Percentiles rank a stretch among this genome's conserved stretches.
Conservation (phyloP, 2,329 filamentous ascomycete genomes). For the Fusarium poae region DNA sequence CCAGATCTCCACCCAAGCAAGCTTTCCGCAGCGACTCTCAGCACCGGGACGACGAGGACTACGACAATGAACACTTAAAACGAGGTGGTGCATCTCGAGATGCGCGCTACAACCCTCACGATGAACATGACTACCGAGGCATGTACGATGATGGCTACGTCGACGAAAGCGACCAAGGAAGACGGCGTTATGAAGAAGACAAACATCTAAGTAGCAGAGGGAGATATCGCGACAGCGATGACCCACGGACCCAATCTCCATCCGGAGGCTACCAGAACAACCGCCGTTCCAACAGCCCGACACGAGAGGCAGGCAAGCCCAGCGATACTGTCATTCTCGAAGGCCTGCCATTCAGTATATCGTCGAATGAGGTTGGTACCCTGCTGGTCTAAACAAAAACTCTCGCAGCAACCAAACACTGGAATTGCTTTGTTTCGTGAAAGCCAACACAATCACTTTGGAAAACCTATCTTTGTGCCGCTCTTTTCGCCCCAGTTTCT, state of each 20-base stretch:
- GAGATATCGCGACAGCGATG: constrained; percentile 42
- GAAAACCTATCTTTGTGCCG: constrained; percentile 4
- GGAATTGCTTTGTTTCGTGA: constrained; percentile 17
- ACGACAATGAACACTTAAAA: constrained; percentile 46
- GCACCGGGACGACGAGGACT: constrained; percentile 45
- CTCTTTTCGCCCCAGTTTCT: constrained; percentile 12
- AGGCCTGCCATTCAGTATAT: constrained; percentile 63
- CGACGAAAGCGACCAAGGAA: constrained; percentile 44
- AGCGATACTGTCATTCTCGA: constrained; percentile 68
- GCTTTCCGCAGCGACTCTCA: constrained; percentile 53
- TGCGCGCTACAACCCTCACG: constrained; percentile 46
- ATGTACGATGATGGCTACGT: constrained; percentile 58
- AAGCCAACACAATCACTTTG: constrained; percentile 23
- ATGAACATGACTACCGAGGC: constrained; percentile 53
- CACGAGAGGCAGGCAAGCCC: constrained; percentile 57
- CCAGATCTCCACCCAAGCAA: constrained; percentile 60
- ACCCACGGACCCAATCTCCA: constrained; percentile 46
- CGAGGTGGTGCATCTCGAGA: constrained; percentile 44
- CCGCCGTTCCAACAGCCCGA: constrained; percentile 54
- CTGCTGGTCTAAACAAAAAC: constrained; percentile 39
- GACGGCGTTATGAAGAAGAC: constrained; percentile 42
- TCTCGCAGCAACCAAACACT: constrained; percentile 16
- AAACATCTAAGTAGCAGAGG: constrained; percentile 36
- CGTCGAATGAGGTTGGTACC: constrained; percentile 64
- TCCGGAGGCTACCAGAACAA: constrained; percentile 48